phyloP scores from a whole-genome alignment of 83 land plant genomes.

The Picea mariana region DNA sequence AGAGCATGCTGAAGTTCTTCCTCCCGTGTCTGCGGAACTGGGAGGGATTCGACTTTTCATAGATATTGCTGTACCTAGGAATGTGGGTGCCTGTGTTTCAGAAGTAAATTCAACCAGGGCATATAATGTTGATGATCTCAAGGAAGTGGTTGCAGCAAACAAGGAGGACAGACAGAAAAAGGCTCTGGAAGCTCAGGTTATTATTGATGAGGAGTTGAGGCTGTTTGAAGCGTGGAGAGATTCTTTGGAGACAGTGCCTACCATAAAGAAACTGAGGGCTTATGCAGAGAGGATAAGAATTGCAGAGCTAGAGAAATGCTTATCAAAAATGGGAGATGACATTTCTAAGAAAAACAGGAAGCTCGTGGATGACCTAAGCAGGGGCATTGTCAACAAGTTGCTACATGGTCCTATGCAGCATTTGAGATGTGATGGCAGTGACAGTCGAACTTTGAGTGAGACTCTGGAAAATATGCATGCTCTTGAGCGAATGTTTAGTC shows the following conservation, averaged over 20 bases:
- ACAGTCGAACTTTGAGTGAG: conserved; percentile 81
- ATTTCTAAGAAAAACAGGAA: conserved; percentile 65
- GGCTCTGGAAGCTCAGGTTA: conserved; percentile 94
- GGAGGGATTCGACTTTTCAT: conserved; percentile 81
- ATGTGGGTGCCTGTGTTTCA: conserved; percentile 82
- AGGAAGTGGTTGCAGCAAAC: conserved; percentile 96
- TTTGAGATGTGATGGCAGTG: conserved; percentile 90
- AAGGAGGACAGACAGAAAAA: conserved; percentile 89
- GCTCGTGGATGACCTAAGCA: conserved; percentile 83
- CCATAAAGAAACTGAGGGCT: conserved; percentile 93
- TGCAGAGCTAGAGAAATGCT: conserved; percentile 86
- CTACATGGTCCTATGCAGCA: conserved; percentile 99
- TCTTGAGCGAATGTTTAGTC: conserved; percentile 94
- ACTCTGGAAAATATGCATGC: conserved; percentile 99
- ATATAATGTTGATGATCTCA: conserved; percentile 95
- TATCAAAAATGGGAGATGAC: conserved; percentile 83
- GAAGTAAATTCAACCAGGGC: conserved; percentile 54
- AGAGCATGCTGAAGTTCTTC: conserved; percentile 66
- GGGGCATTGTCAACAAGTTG: conserved; percentile 94
- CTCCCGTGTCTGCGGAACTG: conserved; percentile 38
- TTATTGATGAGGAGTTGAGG: conserved; percentile 77
- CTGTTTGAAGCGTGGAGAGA: conserved; percentile 96
- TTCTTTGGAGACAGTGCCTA: conserved; percentile 96
- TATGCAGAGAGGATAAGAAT: conserved; percentile 85
- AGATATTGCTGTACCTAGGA: conserved; percentile 85